A percentile compares a stretch with the other conserved stretches of the same genome.
Conservation (phyloP, 2,329 filamentous ascomycete species). For the Apiospora malaysiana region DNA sequence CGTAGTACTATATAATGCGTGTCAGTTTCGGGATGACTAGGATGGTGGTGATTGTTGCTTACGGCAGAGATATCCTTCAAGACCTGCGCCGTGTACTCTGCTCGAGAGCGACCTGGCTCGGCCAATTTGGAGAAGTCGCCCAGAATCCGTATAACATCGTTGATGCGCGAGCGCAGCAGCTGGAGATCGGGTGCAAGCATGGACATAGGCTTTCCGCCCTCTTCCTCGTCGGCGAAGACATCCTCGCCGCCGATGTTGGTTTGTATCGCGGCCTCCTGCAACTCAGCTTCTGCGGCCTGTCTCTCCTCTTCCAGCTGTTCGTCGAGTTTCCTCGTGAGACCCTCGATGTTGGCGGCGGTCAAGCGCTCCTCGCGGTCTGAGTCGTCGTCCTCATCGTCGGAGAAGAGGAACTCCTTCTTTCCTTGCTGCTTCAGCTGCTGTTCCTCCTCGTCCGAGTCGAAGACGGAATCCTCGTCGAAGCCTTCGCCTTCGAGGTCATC, state of each 20-base stretch:
- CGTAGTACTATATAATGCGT: slow-evolving; percentile 72
- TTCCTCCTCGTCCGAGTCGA: slow-evolving; percentile 73
- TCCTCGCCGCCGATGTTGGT: slow-evolving; percentile 88
- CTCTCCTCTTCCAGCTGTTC: slow-evolving; percentile 77
- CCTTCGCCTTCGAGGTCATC: slow-evolving; percentile 30
- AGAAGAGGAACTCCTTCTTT: slow-evolving; percentile 74
- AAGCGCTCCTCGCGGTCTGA: slow-evolving; percentile 88
- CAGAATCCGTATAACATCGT: slow-evolving; percentile 89
- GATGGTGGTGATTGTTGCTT: background rate
- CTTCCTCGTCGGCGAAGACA: slow-evolving; percentile 62
- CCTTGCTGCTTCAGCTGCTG: slow-evolving; percentile 58
- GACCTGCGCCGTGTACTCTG: slow-evolving; percentile 86
- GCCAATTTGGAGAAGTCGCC: slow-evolving; percentile 85
- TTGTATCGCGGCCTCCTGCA: slow-evolving; percentile 84
- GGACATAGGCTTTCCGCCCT: slow-evolving; percentile 62
- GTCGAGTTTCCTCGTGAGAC: slow-evolving; percentile 85
- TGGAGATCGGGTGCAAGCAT: slow-evolving; percentile 88
- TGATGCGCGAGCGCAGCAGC: slow-evolving; percentile 85
- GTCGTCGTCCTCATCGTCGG: slow-evolving; percentile 95
- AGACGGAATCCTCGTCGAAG: slow-evolving; percentile 63
- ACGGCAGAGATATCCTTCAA: slow-evolving; percentile 85
- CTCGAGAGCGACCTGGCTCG: slow-evolving; percentile 79
- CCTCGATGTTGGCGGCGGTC: slow-evolving; percentile 95
- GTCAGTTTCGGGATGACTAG: background rate
- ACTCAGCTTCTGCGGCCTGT: slow-evolving; percentile 82